These are phyloP conservation scores for Misopates orontium DNA, from an alignment of 257 asterid genomes.

Conservation along the genomic window DNA sequence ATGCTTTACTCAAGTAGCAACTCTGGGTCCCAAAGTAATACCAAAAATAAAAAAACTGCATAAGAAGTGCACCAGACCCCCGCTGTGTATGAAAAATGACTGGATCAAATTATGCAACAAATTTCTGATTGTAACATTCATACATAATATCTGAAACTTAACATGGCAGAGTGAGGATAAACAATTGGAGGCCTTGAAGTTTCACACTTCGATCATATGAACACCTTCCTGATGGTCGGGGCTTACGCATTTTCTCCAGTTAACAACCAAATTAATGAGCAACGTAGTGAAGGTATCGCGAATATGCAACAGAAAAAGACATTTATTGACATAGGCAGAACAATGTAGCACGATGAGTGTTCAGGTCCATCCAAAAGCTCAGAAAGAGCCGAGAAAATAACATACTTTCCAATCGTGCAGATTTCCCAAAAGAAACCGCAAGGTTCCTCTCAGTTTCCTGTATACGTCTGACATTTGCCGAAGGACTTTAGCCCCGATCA, in stretches of 20 bases:
- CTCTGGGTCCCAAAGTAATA: background rate
- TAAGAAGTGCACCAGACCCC: too few species aligned
- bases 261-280: background rate
- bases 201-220: too few species aligned
- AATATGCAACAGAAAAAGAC: slow-evolving; percentile 4
- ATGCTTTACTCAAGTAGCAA: background rate
- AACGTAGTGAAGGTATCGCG: background rate
- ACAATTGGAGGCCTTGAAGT: too few species aligned
- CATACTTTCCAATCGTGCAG: slow-evolving; percentile 98
- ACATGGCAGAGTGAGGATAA: too few species aligned
- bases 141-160: too few species aligned
- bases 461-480: slow-evolving; percentile 96
- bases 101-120: too few species aligned
- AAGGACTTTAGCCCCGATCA: slow-evolving; percentile 83
- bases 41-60: background rate
- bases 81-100: too few species aligned
- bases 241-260: too few species aligned
- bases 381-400: slow-evolving; percentile 21
- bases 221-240: too few species aligned
- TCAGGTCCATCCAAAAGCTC: slow-evolving; percentile 4
- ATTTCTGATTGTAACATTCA: too few species aligned
- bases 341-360: background rate
- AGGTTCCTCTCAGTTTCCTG: slow-evolving; percentile 93
- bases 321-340: background rate
- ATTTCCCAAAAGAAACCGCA: slow-evolving; percentile 91